phyloP scores from a whole-genome alignment of 2,329 filamentous ascomycete genomes.

The Apiospora rasikravindrae region DNA sequence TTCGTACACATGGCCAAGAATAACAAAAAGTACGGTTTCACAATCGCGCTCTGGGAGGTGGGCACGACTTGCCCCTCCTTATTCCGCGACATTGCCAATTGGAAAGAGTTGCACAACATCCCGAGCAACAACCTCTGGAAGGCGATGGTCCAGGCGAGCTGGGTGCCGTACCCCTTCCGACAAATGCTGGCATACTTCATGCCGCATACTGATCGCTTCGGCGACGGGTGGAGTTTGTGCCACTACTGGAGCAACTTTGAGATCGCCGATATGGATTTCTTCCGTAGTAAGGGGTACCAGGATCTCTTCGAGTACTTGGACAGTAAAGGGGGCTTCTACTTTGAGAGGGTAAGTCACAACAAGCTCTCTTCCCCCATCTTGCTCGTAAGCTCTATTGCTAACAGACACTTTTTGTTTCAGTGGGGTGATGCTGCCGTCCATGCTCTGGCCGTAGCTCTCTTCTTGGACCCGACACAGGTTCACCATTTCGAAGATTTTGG shows the following conservation, averaged over 20 bases:
- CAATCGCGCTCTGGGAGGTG: conserved; percentile 50
- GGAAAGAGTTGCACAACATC: conserved; percentile 44
- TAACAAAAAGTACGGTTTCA: conserved; percentile 51
- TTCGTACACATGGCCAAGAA: conserved; percentile 51
- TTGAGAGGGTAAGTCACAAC: conserved; percentile 43
- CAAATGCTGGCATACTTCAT: conserved; percentile 41
- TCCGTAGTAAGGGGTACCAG: conserved; percentile 46
- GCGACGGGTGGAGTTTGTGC: conserved; percentile 50
- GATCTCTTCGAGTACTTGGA: conserved; percentile 48
- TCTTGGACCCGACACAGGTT: conserved; percentile 44
- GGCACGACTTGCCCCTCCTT: conserved; percentile 47
- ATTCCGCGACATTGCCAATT: conserved; percentile 48
- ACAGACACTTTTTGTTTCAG: conserved; percentile 27
- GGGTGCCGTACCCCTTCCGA: conserved; percentile 48
- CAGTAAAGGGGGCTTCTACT: conserved; percentile 48
- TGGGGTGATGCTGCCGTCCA: conserved; percentile 53
- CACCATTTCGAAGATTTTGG: conserved; percentile 52
- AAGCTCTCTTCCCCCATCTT: not conserved
- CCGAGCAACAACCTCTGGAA: conserved; percentile 46
- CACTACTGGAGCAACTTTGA: conserved; percentile 57
- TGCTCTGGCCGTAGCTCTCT: conserved; percentile 48
- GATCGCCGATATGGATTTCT: conserved; percentile 52
- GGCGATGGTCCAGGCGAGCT: conserved; percentile 46
- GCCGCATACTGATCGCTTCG: conserved; percentile 44
- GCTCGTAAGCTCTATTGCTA: not conserved